A percentile compares a stretch with the other conserved stretches of the same genome.
phyloP scores from a whole-genome alignment of 2,329 filamentous ascomycete species.

The Nannizziopsis barbatae region DNA sequence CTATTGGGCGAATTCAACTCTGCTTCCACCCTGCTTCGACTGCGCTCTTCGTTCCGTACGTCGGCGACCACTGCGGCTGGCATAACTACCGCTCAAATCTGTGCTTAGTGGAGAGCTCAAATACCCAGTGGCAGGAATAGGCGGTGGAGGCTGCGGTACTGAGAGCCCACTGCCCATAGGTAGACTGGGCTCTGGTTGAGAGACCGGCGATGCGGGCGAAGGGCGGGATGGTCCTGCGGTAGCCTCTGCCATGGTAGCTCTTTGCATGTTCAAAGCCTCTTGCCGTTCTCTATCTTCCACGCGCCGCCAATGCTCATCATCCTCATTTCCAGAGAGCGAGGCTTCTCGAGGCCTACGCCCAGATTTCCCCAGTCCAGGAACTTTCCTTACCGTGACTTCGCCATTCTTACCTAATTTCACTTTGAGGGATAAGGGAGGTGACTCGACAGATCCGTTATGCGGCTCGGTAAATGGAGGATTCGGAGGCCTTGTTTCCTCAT shows the following conservation, averaged over 20 bases:
- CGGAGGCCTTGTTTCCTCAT: slow-evolving; percentile 17
- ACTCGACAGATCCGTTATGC: slow-evolving; percentile 38
- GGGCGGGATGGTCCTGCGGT: slow-evolving; percentile 23
- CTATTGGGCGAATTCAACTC: slow-evolving; percentile 40
- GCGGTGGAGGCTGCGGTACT: slow-evolving; percentile 29
- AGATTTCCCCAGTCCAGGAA: slow-evolving; percentile 48
- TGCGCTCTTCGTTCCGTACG: slow-evolving; percentile 44
- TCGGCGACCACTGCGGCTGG: slow-evolving; percentile 43
- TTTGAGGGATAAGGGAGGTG: slow-evolving; percentile 53
- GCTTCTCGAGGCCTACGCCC: slow-evolving; percentile 34
- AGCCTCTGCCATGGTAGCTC: slow-evolving; percentile 22
- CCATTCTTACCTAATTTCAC: slow-evolving; percentile 56
- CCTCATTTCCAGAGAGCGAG: slow-evolving; percentile 33
- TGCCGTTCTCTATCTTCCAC: slow-evolving; percentile 40
- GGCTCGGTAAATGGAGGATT: slow-evolving; percentile 25
- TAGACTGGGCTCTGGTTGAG: neutral
- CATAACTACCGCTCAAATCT: slow-evolving; percentile 41
- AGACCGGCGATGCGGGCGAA: slow-evolving; percentile 14
- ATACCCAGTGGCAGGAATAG: slow-evolving; percentile 34
- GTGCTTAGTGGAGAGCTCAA: slow-evolving; percentile 38
- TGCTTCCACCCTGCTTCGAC: slow-evolving; percentile 34
- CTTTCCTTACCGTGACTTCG: slow-evolving; percentile 50
- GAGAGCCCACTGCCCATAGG: slow-evolving; percentile 4
- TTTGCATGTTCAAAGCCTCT: slow-evolving; percentile 35
- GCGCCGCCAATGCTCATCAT: slow-evolving; percentile 38